Evolutionary conservation across 345 rosid genomes (phyloP).

Genomic region (Dimocarpus longan): DNA sequence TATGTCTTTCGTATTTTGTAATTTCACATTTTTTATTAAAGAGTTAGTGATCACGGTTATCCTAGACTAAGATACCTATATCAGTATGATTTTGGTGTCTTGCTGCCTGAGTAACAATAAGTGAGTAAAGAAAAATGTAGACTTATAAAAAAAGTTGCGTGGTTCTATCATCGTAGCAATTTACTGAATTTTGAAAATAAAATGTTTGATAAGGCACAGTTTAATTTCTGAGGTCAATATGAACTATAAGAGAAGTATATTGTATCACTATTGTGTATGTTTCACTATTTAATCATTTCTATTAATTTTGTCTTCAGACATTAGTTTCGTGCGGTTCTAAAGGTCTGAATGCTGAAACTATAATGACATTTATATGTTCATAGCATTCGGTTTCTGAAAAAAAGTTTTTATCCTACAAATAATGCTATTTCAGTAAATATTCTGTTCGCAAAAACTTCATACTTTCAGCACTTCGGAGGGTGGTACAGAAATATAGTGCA

Average conservation of each 20-base stretch:
- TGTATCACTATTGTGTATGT: no score
- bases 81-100: neutral
- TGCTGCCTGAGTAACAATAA: neutral
- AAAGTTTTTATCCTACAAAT: constrained; percentile 14
- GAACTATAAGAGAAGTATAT: neutral
- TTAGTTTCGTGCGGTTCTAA: neutral
- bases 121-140: neutral
- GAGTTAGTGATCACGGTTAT: neutral
- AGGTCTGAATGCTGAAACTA: neutral
- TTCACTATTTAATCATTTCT: neutral
- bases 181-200: neutral
- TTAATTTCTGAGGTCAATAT: neutral
- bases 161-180: no score
- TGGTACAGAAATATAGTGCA: constrained; percentile 48
- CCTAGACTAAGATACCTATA: neutral
- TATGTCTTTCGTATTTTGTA: neutral
- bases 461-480: constrained; percentile 68
- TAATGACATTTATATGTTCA: neutral
- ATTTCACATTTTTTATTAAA: neutral
- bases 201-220: neutral
- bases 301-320: neutral
- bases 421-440: constrained; percentile 6
- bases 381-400: neutral
- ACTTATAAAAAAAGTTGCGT: neutral
- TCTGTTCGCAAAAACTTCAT: constrained; percentile 17